These are phyloP conservation scores for Ustilago nuda DNA, from an alignment of 1,284 basidiomycete species.

Conservation along the genomic window DNA sequence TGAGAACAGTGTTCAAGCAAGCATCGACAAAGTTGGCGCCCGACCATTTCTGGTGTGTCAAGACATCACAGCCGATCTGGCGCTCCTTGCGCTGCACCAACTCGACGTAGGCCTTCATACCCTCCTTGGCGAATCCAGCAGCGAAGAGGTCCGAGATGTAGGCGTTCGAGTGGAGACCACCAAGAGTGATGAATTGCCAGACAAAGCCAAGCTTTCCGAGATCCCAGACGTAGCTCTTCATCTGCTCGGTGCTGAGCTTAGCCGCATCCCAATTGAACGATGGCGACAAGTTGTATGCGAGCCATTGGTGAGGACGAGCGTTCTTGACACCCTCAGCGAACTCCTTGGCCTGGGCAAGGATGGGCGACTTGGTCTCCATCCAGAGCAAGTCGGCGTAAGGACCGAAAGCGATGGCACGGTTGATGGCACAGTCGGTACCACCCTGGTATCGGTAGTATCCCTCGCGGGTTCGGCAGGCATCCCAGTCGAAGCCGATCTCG, in stretches of 20 bases:
- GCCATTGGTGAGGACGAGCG: conserved; percentile 65
- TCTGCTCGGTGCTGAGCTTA: conserved; percentile 84
- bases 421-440: conserved; percentile 92
- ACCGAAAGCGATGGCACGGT: conserved; percentile 90
- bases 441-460: conserved; percentile 97
- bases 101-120: conserved; percentile 76
- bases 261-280: conserved; percentile 72
- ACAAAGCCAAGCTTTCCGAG: conserved; percentile 92
- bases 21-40: conserved; percentile 93
- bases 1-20: conserved; percentile 91
- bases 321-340: conserved; percentile 76
- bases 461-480: conserved; percentile 90
- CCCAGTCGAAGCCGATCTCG: conserved; percentile 87
- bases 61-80: conserved; percentile 71
- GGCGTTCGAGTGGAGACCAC: conserved; percentile 94
- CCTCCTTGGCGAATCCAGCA: conserved; percentile 82
- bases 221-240: conserved; percentile 92
- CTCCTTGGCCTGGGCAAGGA: conserved; percentile 89
- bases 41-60: conserved; percentile 79
- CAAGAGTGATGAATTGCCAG: conserved; percentile 99
- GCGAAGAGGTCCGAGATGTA: conserved; percentile 97
- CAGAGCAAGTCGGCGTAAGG: conserved; percentile 84
- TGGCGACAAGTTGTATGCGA: conserved; percentile 69
- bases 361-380: conserved; percentile 94
- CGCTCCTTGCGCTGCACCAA: conserved; percentile 72